Percentiles rank a stretch among this genome's conserved stretches.
phyloP scores from a whole-genome alignment of 345 rosid species.

The Hibiscus trionum region DNA sequence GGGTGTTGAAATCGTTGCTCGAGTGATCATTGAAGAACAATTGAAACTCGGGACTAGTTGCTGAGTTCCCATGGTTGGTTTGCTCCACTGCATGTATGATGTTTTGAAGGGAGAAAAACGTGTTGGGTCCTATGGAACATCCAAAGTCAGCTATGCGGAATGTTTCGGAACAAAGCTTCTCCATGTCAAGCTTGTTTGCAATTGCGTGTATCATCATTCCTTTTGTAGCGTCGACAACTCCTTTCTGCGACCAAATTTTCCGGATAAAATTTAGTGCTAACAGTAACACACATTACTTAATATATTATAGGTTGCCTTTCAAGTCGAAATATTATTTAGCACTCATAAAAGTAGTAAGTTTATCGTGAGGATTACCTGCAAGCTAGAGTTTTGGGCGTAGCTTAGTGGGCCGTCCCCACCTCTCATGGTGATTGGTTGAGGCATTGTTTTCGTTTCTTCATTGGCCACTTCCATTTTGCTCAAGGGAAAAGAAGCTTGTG shows the following conservation, averaged over 20 bases:
- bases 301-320: too few relatives aligned
- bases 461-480: not conserved
- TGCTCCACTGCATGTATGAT: conserved; percentile 32
- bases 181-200: conserved; percentile 27
- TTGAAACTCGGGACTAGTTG: conserved; percentile 14
- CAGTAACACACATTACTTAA: too few relatives aligned
- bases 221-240: conserved; percentile 16
- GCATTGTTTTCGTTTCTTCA: not conserved
- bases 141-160: conserved; percentile 49
- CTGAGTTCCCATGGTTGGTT: not conserved
- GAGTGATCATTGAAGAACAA: conserved; percentile 28
- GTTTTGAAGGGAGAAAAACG: conserved; percentile 35
- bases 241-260: conserved; percentile 20
- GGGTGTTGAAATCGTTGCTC: conserved; percentile 28
- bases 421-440: conserved; percentile 7
- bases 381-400: conserved; percentile 10
- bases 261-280: too few relatives aligned
- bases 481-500: not conserved
- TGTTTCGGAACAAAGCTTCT: not conserved
- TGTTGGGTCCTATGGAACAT: conserved; percentile 55
- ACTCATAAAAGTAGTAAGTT: too few relatives aligned
- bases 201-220: conserved; percentile 32
- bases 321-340: too few relatives aligned
- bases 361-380: not conserved
- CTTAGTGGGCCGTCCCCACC: conserved; percentile 15